phyloP scores from a whole-genome alignment of 176 grass and related monocot species.

The Carex myosuroides region DNA sequence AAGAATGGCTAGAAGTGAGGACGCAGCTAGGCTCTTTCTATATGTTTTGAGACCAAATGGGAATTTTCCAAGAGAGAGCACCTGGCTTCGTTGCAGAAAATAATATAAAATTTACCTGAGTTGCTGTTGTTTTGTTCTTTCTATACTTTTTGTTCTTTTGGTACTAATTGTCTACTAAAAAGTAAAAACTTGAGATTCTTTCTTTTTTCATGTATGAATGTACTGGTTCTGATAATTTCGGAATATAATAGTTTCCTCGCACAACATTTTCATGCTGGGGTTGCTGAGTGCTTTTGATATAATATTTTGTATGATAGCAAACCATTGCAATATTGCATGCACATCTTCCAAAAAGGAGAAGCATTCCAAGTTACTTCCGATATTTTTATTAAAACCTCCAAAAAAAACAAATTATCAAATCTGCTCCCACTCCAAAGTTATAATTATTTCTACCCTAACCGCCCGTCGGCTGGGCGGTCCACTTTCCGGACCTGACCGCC shows the following conservation, averaged over 20 bases:
- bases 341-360: background rate
- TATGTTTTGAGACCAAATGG: constrained; percentile 6
- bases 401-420: no score
- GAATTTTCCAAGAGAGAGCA: constrained; percentile 19
- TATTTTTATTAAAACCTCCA: no score
- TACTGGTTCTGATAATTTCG: constrained; percentile 7
- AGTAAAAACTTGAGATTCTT: background rate
- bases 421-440: no score
- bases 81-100: constrained; percentile 17
- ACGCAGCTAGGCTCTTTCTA: constrained; percentile 5
- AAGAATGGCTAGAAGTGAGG: constrained; percentile 2
- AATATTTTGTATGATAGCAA: background rate
- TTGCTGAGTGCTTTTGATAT: background rate
- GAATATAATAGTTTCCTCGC: background rate
- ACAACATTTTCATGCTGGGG: background rate
- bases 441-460: no score
- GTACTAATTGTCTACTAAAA: constrained; percentile 3
- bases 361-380: background rate
- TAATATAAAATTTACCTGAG: constrained; percentile 8
- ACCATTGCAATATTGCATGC: background rate
- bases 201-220: constrained; percentile 4
- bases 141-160: constrained; percentile 16
- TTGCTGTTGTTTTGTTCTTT: constrained; percentile 15
- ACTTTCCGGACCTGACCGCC: no score
- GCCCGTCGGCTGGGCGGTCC: no score